These are phyloP conservation scores for Streptanthus diversifolius DNA, from an alignment of 345 rosid species.

Conservation along the genomic window DNA sequence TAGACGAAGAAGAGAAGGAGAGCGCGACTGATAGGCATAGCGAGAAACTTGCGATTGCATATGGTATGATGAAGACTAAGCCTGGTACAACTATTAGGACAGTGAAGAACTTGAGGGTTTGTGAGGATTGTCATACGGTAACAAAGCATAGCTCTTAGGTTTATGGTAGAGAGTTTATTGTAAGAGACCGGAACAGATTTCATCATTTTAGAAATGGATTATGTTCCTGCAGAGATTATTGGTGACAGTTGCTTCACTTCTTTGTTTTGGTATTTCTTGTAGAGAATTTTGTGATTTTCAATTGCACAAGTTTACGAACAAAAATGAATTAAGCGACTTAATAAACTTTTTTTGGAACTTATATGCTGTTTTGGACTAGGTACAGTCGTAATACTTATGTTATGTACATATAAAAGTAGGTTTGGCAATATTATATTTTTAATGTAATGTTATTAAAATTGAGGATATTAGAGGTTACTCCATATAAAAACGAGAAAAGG, in stretches of 20 bases:
- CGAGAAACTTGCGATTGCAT: slow-evolving; percentile 75
- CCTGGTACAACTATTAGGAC: slow-evolving; percentile 40
- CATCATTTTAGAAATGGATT: slow-evolving; percentile 67
- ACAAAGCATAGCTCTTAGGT: slow-evolving; percentile 64
- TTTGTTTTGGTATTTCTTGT: background rate
- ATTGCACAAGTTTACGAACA: background rate
- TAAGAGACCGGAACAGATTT: slow-evolving; percentile 68
- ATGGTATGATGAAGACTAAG: slow-evolving; percentile 50
- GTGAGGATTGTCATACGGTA: slow-evolving; percentile 68
- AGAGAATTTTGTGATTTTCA: background rate
- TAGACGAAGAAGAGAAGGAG: slow-evolving; percentile 79
- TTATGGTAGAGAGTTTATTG: slow-evolving; percentile 58
- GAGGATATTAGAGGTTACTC: background rate
- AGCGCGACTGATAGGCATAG: slow-evolving; percentile 55
- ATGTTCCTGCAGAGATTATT: slow-evolving; percentile 74
- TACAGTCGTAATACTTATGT: background rate
- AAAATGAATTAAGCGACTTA: no score
- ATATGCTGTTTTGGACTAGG: no score
- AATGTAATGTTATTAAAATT: background rate
- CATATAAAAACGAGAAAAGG: slow-evolving; percentile 22
- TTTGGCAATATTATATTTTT: background rate
- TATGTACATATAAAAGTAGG: background rate
- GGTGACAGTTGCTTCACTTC: slow-evolving; percentile 37
- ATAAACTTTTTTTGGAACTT: no score
- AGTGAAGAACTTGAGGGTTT: slow-evolving; percentile 75